Evolutionary conservation across 768 basidiomycete genomes (phyloP).

Genomic region (Naganishia randhawae): DNA sequence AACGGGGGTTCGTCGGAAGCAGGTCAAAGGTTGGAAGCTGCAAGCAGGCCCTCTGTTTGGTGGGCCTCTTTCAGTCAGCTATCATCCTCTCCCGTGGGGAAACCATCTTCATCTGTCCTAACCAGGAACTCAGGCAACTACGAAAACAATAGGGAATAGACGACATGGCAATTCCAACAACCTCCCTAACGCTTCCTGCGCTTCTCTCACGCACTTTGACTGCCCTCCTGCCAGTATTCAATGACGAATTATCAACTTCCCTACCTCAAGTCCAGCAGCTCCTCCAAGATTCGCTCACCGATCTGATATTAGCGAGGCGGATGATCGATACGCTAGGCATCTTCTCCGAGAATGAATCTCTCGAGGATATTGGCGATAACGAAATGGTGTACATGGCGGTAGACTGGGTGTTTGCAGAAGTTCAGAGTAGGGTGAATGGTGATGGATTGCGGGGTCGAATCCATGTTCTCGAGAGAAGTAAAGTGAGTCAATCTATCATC

Average conservation of each 20-base stretch:
- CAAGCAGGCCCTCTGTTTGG: neutral
- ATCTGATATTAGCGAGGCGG: constrained; percentile 40
- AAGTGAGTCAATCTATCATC: constrained; percentile 36
- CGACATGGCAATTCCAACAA: constrained; percentile 7
- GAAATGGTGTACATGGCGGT: constrained; percentile 50
- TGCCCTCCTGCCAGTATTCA: constrained; percentile 42
- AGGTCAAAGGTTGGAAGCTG: neutral
- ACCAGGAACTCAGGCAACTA: neutral
- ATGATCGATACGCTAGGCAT: constrained; percentile 47
- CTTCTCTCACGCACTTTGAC: constrained; percentile 41
- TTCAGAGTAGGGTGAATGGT: constrained; percentile 39
- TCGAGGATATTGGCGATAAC: constrained; percentile 46
- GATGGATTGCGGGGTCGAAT: constrained; percentile 40
- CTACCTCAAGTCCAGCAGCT: constrained; percentile 32
- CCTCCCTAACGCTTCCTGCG: constrained; percentile 41
- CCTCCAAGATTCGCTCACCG: constrained; percentile 36
- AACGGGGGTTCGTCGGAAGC: neutral
- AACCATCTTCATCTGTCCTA: neutral
- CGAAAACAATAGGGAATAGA: neutral
- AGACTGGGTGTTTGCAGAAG: constrained; percentile 45
- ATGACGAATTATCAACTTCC: constrained; percentile 41
- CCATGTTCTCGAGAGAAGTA: constrained; percentile 35
- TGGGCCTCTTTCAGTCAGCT: neutral
- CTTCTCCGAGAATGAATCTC: constrained; percentile 49
- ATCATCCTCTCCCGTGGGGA: neutral